A percentile compares a stretch with the other conserved stretches of the same genome.
phyloP scores from a whole-genome alignment of 805 yeast species.

The Candida xyloterini region DNA sequence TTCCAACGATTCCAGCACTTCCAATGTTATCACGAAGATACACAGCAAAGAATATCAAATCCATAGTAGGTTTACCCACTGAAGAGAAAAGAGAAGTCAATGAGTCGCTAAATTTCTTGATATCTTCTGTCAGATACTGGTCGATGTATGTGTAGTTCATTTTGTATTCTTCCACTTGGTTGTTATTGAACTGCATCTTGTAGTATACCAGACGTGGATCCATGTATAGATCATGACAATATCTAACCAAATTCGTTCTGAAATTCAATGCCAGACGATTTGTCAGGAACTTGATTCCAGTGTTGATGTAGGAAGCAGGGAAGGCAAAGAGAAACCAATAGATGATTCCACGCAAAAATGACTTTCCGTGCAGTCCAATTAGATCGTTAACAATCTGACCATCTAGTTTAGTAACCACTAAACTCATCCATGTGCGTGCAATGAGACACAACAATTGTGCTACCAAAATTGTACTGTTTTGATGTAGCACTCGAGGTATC shows the following conservation, averaged over 20 bases:
- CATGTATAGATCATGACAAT: conserved; percentile 85
- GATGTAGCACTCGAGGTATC: conserved; percentile 70
- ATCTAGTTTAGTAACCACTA: conserved; percentile 83
- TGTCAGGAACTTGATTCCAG: conserved; percentile 80
- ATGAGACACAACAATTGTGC: conserved; percentile 73
- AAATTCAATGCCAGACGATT: conserved; percentile 76
- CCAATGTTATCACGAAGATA: conserved; percentile 86
- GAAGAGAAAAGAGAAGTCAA: conserved; percentile 81
- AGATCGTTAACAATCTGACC: conserved; percentile 90
- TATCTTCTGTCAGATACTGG: conserved; percentile 82
- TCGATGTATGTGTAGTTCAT: conserved; percentile 64
- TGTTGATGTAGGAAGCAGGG: conserved; percentile 90
- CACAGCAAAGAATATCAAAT: conserved; percentile 75
- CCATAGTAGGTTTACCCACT: conserved; percentile 89
- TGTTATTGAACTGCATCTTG: conserved; percentile 63
- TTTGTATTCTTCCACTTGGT: conserved; percentile 31
- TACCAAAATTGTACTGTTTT: conserved; percentile 60
- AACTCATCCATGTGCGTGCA: conserved; percentile 81
- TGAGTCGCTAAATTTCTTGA: conserved; percentile 74
- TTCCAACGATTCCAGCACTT: conserved; percentile 78
- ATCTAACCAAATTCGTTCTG: conserved; percentile 78
- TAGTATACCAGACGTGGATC: conserved; percentile 80
- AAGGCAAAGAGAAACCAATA: conserved; percentile 89
- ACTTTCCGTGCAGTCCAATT: conserved; percentile 73
- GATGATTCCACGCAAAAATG: conserved; percentile 70